phyloP scores from a whole-genome alignment of 768 basidiomycete species.

The Kwoniella dendrophila region DNA sequence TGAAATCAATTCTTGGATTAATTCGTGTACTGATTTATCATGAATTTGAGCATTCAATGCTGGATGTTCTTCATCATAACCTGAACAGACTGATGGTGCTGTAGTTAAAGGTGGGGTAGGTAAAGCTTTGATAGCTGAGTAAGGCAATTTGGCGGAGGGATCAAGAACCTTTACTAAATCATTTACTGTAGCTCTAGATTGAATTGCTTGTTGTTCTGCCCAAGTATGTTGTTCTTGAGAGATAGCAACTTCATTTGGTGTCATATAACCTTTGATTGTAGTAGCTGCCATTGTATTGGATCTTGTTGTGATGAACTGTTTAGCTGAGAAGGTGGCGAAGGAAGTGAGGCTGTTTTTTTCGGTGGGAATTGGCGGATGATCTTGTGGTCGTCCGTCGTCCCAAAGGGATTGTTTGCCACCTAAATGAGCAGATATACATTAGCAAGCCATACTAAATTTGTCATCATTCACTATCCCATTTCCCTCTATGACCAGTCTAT shows the following conservation, averaged over 20 bases:
- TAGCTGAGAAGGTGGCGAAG: not conserved
- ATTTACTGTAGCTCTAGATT: conserved; percentile 7
- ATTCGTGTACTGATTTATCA: conserved; percentile 35
- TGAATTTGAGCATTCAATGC: conserved; percentile 35
- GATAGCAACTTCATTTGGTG: conserved; percentile 13
- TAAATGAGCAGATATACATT: not conserved
- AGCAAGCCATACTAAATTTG: not conserved
- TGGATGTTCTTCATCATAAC: conserved; percentile 23
- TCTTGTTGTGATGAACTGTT: not conserved
- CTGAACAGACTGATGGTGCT: conserved; percentile 11
- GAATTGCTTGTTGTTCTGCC: conserved; percentile 17
- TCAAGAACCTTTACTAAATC: conserved; percentile 47
- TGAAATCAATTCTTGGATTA: conserved; percentile 41
- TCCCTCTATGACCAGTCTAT: not conserved
- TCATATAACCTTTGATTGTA: conserved; percentile 18
- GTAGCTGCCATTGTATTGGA: conserved; percentile 17
- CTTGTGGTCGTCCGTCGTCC: conserved; percentile 24
- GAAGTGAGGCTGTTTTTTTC: not conserved
- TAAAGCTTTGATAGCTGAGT: conserved; percentile 29
- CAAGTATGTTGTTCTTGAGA: conserved; percentile 13
- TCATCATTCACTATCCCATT: not conserved
- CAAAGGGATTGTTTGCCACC: conserved; percentile 24
- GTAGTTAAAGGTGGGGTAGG: conserved; percentile 17
- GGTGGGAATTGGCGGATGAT: conserved; percentile 15
- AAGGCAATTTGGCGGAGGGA: conserved; percentile 31